These are phyloP conservation scores for Begonia peltatifolia DNA, from an alignment of 306 rosid genomes.

Conservation along the genomic window DNA sequence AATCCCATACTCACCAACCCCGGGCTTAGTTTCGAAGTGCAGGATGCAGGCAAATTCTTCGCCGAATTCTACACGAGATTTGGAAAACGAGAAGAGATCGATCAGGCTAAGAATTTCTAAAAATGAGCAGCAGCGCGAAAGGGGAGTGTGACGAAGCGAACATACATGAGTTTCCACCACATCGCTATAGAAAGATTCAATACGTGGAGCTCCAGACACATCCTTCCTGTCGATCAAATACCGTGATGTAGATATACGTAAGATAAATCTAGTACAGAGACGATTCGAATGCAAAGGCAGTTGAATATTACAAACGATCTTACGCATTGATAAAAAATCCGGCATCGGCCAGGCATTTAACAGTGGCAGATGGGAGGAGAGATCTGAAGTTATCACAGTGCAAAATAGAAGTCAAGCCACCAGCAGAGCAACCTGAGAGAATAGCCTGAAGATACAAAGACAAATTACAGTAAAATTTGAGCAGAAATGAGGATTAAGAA, in stretches of 20 bases:
- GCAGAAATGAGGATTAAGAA: conserved; percentile 52
- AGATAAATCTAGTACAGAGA: conserved; percentile 1
- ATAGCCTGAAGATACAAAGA: conserved; percentile 36
- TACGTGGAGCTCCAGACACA: conserved; percentile 54
- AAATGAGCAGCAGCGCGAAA: not conserved
- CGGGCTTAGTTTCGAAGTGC: conserved; percentile 67
- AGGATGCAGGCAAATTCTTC: conserved; percentile 58
- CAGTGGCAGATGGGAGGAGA: conserved; percentile 42
- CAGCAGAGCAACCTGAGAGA: conserved; percentile 95
- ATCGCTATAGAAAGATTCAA: conserved; percentile 37
- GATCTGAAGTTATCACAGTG: conserved; percentile 72
- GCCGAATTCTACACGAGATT: conserved; percentile 41
- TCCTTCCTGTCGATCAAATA: conserved; percentile 47
- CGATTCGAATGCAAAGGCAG: not conserved
- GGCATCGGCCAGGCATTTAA: conserved; percentile 87
- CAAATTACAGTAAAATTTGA: not conserved
- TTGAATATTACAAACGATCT: conserved; percentile 4
- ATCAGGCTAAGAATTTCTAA: not conserved
- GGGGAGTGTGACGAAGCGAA: not conserved
- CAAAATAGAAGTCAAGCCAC: conserved; percentile 76
- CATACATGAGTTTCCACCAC: conserved; percentile 65
- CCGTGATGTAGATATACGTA: not conserved
- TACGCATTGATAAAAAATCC: conserved; percentile 83
- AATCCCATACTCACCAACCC: conserved; percentile 36
- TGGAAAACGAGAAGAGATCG: no score